A percentile compares a stretch with the other conserved stretches of the same genome.
Evolutionary conservation across 2,329 filamentous ascomycete species (phyloP).

Genomic region (Trichocomaceae sp.): DNA sequence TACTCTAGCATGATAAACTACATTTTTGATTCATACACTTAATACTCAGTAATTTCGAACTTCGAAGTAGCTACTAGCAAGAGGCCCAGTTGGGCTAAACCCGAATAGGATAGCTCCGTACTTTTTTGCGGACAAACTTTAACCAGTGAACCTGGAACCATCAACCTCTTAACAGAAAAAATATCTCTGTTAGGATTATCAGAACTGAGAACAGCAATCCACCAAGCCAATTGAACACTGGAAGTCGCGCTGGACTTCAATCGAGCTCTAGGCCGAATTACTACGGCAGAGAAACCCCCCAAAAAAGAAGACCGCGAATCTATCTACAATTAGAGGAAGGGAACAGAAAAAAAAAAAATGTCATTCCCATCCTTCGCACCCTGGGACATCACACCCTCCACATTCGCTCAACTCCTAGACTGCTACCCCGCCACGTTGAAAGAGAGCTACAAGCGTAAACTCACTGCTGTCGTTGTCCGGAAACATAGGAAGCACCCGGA

Average conservation of each 20-base stretch:
- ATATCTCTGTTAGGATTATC: too few species aligned
- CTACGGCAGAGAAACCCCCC: too few species aligned
- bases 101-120: neutral
- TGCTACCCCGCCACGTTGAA: slow-evolving; percentile 24
- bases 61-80: too few species aligned
- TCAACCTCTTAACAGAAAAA: too few species aligned
- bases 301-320: too few species aligned
- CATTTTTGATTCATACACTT: neutral
- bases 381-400: slow-evolving; percentile 19
- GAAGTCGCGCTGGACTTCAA: too few species aligned
- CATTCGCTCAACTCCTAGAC: slow-evolving; percentile 23
- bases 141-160: neutral
- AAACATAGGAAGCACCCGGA: slow-evolving; percentile 13
- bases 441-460: slow-evolving; percentile 21
- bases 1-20: slow-evolving; percentile 1
- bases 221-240: too few species aligned
- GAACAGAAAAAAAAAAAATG: neutral
- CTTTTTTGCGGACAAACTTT: neutral
- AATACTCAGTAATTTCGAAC: too few species aligned
- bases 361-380: slow-evolving; percentile 19
- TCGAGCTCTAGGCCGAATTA: too few species aligned
- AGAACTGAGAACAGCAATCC: too few species aligned
- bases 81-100: neutral
- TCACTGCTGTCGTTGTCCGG: slow-evolving; percentile 19
- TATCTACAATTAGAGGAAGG: too few species aligned